Evolutionary conservation across 805 yeast species (phyloP).

Genomic region (Saccharomycopsis guyanensis): DNA sequence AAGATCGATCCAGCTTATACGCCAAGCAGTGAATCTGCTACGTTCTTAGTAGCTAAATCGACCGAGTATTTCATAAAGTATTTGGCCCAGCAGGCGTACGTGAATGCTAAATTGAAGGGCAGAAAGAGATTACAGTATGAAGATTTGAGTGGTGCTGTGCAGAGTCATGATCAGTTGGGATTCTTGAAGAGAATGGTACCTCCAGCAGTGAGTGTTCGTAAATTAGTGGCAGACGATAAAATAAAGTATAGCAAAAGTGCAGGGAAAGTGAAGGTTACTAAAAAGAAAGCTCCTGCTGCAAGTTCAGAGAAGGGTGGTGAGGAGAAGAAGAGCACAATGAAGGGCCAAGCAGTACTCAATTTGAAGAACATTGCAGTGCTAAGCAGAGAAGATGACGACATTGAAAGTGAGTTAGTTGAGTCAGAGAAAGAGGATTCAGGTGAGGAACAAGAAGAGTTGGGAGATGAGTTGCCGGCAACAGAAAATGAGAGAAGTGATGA

Average conservation of each 20-base stretch:
- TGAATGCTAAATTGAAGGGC: slow-evolving; percentile 55
- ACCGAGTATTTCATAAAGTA: slow-evolving; percentile 67
- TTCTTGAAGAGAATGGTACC: slow-evolving; percentile 67
- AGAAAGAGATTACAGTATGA: slow-evolving; percentile 63
- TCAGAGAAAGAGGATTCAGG: slow-evolving; percentile 17
- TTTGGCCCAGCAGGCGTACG: slow-evolving; percentile 62
- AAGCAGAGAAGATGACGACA: slow-evolving; percentile 15
- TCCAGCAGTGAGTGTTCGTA: slow-evolving; percentile 43
- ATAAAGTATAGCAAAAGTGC: slow-evolving; percentile 25
- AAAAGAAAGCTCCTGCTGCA: neutral
- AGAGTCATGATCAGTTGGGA: slow-evolving; percentile 47
- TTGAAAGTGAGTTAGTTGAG: slow-evolving; percentile 21
- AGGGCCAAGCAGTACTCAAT: slow-evolving; percentile 36
- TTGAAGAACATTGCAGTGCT: slow-evolving; percentile 23
- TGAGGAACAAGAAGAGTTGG: slow-evolving; percentile 10
- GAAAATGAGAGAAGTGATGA: slow-evolving; percentile 7
- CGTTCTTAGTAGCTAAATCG: slow-evolving; percentile 70
- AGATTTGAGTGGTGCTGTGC: slow-evolving; percentile 61
- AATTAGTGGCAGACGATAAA: slow-evolving; percentile 37
- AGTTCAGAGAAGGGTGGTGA: slow-evolving; percentile 4
- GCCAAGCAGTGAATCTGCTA: slow-evolving; percentile 62
- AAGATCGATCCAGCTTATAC: slow-evolving; percentile 69
- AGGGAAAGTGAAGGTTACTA: neutral
- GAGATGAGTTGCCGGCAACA: slow-evolving; percentile 17
- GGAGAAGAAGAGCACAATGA: slow-evolving; percentile 19